Evolutionary conservation across 1,284 basidiomycete species (phyloP).

Genomic region (Coriolopsis trogii): DNA sequence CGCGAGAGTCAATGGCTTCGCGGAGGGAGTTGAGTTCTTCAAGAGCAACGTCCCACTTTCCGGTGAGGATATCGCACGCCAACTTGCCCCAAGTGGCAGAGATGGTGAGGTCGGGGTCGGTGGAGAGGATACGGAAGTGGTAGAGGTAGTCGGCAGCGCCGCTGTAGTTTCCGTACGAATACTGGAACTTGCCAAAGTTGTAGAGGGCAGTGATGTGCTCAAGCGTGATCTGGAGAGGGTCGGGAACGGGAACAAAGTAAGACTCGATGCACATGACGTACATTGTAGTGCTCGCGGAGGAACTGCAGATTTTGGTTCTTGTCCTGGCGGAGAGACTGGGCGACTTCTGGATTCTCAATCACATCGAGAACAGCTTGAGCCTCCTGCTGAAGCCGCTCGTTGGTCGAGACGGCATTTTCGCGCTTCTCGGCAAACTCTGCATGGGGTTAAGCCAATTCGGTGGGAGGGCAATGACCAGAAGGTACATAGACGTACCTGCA

Average conservation of each 20-base stretch:
- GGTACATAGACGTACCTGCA: slow-evolving; percentile 48
- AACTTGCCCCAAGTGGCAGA: slow-evolving; percentile 99
- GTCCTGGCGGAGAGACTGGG: slow-evolving; percentile 88
- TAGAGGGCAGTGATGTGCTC: slow-evolving; percentile 97
- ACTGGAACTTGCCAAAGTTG: slow-evolving; percentile 98
- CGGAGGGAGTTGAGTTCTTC: slow-evolving; percentile 93
- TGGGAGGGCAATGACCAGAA: too few species aligned
- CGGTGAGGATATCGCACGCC: slow-evolving; percentile 93
- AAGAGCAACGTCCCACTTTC: slow-evolving; percentile 92
- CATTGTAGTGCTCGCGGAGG: slow-evolving; percentile 92
- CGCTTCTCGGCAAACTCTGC: slow-evolving; percentile 84
- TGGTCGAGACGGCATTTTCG: slow-evolving; percentile 80
- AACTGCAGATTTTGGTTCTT: slow-evolving; percentile 96
- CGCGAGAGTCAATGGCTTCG: slow-evolving; percentile 87
- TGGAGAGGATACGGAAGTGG: slow-evolving; percentile 97
- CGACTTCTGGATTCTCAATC: slow-evolving; percentile 96
- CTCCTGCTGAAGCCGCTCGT: slow-evolving; percentile 85
- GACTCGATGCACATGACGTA: background rate
- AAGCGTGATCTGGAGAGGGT: background rate
- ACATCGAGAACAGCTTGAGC: slow-evolving; percentile 94
- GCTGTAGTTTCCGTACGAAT: slow-evolving; percentile 95
- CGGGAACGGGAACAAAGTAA: background rate
- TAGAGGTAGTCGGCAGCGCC: slow-evolving; percentile 97
- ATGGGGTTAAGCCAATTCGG: background rate
- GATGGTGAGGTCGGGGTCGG: slow-evolving; percentile 88